These are phyloP conservation scores for Lipomyces sp. DNA, from an alignment of 805 yeast species.

Conservation along the genomic window DNA sequence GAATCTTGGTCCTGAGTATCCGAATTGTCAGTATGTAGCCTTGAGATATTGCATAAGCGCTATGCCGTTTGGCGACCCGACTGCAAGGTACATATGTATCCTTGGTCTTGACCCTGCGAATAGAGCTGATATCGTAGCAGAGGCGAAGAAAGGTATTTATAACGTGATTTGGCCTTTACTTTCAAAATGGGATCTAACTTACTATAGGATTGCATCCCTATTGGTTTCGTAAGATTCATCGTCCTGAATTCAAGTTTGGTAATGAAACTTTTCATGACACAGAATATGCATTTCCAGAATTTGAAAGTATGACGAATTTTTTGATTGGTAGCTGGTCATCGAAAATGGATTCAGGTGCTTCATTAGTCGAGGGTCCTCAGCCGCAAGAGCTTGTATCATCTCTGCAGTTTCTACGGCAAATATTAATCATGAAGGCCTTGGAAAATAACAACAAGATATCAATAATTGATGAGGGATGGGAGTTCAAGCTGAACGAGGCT, in stretches of 20 bases:
- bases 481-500: conserved; percentile 68
- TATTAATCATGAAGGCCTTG: conserved; percentile 69
- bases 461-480: conserved; percentile 76
- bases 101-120: conserved; percentile 64
- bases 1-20: conserved; percentile 49
- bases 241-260: conserved; percentile 40
- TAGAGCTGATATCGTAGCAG: conserved; percentile 76
- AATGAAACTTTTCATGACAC: conserved; percentile 47
- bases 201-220: conserved; percentile 70
- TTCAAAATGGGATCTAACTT: background rate
- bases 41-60: conserved; percentile 67
- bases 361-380: conserved; percentile 21
- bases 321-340: conserved; percentile 6
- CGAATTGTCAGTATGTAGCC: conserved; percentile 64
- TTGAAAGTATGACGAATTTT: conserved; percentile 46
- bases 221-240: conserved; percentile 65
- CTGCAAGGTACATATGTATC: conserved; percentile 69
- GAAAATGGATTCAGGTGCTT: background rate
- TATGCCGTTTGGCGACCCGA: conserved; percentile 68
- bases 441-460: conserved; percentile 59
- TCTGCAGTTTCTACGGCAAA: conserved; percentile 59
- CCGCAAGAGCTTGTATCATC: conserved; percentile 45
- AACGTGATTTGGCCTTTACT: background rate
- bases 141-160: conserved; percentile 60
- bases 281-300: conserved; percentile 59